Conservation (phyloP, 768 basidiomycete genomes). For the Postia placenta region DNA sequence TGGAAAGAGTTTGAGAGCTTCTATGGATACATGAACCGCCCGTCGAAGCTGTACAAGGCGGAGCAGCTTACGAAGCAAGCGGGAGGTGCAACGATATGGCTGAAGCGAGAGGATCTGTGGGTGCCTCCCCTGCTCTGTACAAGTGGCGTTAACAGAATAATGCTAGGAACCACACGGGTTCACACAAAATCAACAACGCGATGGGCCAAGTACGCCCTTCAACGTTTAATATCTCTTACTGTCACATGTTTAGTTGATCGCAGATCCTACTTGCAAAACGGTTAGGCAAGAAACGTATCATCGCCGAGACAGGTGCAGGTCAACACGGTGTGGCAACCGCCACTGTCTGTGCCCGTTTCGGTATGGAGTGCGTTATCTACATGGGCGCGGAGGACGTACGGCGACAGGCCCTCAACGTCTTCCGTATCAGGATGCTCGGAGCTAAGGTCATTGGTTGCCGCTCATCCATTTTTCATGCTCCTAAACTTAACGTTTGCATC, state of each 20-base stretch:
- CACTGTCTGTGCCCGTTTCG: conserved; percentile 96
- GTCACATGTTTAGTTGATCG: conserved; percentile 5
- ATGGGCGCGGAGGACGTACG: conserved; percentile 99
- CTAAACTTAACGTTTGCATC: not conserved
- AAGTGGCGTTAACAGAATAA: conserved; percentile 3
- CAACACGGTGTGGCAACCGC: conserved; percentile 99
- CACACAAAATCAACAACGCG: conserved; percentile 99
- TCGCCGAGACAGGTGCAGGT: conserved; percentile 98
- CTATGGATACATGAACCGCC: conserved; percentile 93
- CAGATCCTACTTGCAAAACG: conserved; percentile 92
- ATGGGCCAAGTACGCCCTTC: conserved; percentile 71
- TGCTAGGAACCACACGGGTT: conserved; percentile 92
- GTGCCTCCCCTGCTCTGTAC: conserved; percentile 18
- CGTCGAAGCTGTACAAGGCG: conserved; percentile 87
- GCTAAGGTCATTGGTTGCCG: conserved; percentile 51
- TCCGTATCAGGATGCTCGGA: conserved; percentile 96
- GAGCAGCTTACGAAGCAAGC: conserved; percentile 85
- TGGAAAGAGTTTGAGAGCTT: conserved; percentile 86
- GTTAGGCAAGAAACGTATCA: conserved; percentile 93
- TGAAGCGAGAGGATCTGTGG: conserved; percentile 91
- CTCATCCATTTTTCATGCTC: not conserved
- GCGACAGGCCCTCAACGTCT: conserved; percentile 94
- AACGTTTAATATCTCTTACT: not conserved
- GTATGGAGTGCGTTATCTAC: conserved; percentile 90
- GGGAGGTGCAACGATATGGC: conserved; percentile 94